A percentile compares a stretch with the other conserved stretches of the same genome.
Conservation (phyloP, 2,329 filamentous ascomycete species). For the Phoma sp. region DNA sequence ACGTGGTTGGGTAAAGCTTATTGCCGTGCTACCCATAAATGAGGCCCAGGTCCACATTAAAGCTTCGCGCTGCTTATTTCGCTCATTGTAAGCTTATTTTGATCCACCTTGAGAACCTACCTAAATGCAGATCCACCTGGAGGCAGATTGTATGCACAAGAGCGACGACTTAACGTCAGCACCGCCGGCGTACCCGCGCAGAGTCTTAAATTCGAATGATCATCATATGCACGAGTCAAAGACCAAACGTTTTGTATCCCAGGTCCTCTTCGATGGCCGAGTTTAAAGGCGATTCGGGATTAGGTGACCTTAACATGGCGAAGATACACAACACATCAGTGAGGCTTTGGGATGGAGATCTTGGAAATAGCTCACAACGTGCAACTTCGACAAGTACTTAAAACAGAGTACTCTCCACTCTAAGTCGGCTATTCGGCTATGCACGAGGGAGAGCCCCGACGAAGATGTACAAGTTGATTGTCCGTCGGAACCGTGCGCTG, state of each 20-base stretch:
- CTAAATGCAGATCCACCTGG: not conserved
- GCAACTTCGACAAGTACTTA: not conserved
- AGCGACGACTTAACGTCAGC: slow-evolving; percentile 1
- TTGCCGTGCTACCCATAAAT: slow-evolving; percentile 3
- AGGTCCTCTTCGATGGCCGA: not conserved
- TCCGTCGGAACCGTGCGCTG: not conserved
- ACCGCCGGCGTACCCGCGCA: not conserved
- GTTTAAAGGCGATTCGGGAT: not conserved
- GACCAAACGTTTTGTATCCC: not conserved
- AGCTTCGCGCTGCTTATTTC: slow-evolving; percentile 5
- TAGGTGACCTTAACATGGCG: not conserved
- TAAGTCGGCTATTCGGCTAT: not conserved
- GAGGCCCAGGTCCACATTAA: not conserved
- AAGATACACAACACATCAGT: not conserved
- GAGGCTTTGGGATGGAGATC: not conserved
- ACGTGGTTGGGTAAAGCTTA: not conserved
- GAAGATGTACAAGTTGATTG: not conserved
- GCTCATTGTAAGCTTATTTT: slow-evolving; percentile 8
- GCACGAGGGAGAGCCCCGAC: not conserved
- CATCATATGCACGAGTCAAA: not conserved
- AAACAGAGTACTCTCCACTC: not conserved
- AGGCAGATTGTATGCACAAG: not conserved
- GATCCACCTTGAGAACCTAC: not conserved
- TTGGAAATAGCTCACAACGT: not conserved
- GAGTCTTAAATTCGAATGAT: not conserved